Evolutionary conservation across 495 filamentous ascomycete genomes (phyloP), one percentile per base, ranked within the genome.

Genomic region (Penicillium ucsense): DNA sequence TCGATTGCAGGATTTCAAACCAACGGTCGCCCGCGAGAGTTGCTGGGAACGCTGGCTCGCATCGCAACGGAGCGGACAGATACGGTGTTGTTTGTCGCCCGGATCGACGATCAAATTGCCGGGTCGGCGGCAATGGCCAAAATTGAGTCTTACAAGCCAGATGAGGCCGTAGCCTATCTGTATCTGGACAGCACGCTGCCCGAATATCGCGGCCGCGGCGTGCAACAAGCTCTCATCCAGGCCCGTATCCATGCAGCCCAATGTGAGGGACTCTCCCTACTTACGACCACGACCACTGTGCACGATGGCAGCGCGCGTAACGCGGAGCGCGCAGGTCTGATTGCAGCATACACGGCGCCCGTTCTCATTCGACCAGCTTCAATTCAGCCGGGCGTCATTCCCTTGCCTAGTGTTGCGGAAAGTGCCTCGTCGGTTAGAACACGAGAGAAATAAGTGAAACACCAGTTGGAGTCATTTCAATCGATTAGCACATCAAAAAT

Each of bases 291-390:
- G 35, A 54, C 46, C 10, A 36, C 44, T 6, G 27, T 48, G 12
- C 47, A 47, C 9, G 43, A 49, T 11, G 53, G 50, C 0, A 53
- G 52, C 44, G 49, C 40, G 29, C 49, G 47, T 8, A 59, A 55
- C 38, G 47, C 45, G 28, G 49, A 46, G 35, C 39, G 49, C 20
- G 49, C 46, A 33, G 50, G 46, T 11, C 11, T 59, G 32, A 11
- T 29, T 3, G 6, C 43, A 5, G 55, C 39, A 5, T 53, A 50
- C 34, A 59, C 35, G 3, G 50, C 30, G 8, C 20, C 20, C 10
- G 38, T 50, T 5, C 30, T 52, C 31, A 35, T 6, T 33, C 37
- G 30, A 39, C 47, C 33, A 36, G 20, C 8, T 12, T 9, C 9
- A 34, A n/a, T 39, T 36, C 39, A 37, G 31, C 6, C 9, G 41